A percentile compares a stretch with the other conserved stretches of the same genome.
phyloP scores from a whole-genome alignment of 768 basidiomycete genomes.

The Naganishia vishniacii region DNA sequence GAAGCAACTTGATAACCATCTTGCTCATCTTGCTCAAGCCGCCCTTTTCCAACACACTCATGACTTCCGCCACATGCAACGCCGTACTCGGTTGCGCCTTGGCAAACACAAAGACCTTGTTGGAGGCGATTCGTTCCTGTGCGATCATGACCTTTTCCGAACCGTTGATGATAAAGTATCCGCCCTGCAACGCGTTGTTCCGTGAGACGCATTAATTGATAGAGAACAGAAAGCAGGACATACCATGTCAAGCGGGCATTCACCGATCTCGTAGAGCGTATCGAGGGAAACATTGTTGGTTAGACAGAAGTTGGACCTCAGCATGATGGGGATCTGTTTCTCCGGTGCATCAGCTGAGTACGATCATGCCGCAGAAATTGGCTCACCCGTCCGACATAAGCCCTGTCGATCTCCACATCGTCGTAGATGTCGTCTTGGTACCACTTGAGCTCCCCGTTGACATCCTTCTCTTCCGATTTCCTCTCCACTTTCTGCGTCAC shows the following conservation, averaged over 20 bases:
- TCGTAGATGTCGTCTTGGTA: conserved; percentile 20
- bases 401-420: conserved; percentile 12
- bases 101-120: conserved; percentile 98
- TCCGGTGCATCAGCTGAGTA: background rate
- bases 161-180: conserved; percentile 98
- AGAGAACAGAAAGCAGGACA: conserved; percentile 20
- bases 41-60: conserved; percentile 93
- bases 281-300: conserved; percentile 67
- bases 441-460: conserved; percentile 11
- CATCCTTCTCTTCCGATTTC: conserved; percentile 18
- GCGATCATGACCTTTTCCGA: conserved; percentile 99
- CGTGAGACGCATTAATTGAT: conserved; percentile 45
- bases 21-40: conserved; percentile 80
- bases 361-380: background rate
- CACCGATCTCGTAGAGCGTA: conserved; percentile 80
- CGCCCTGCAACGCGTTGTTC: conserved; percentile 55
- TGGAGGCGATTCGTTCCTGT: conserved; percentile 98
- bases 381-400: conserved; percentile 38
- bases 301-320: conserved; percentile 91
- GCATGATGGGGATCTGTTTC: conserved; percentile 88
- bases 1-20: conserved; percentile 96
- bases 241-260: conserved; percentile 86
- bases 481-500: conserved; percentile 59
- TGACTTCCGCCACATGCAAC: conserved; percentile 75
- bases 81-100: conserved; percentile 97